Base-by-base conservation (phyloP, 2,329 filamentous ascomycete genomes). In the Plectosphaerella cucumerina region DNA sequence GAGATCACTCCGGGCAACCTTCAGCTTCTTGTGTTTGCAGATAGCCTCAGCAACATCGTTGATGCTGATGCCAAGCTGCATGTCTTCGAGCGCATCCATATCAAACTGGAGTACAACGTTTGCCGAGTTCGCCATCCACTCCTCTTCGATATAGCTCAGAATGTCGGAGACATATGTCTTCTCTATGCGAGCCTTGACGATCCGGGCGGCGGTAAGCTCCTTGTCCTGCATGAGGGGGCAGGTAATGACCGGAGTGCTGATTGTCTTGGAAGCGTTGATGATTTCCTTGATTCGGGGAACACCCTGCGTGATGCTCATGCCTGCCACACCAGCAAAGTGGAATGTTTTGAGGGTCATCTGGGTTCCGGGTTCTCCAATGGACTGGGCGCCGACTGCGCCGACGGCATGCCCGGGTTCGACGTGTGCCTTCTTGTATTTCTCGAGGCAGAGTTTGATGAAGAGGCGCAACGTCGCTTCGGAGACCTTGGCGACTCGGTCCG, bases 281-380 rank as follows among this genome's bases (percentile, higher is more conserved):
- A 99, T 99, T 77, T 99, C 94, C 73, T 99, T 99, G 76, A 99
- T 99, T 85, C 94, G 93, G 1, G 94, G 94, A 6, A 99, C 94
- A 89, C 94, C 94, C 65, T 97, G 90, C 0, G 94, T 99, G 65
- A 99, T 96, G 80, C 90, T 96, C 94, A 99, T 97, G 68, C 93
- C 93, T 42, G 94, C 94, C 57, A 99, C 94, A 88, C 94, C 94
- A 65, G 94, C 94, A 76, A 99, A 99, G 87, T 97, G 94, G 84
- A 97, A 97, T 65, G 94, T 97, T 74, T 97, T 97, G 57, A 99
- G 74, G 1, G 94, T 99, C 94, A 99, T 99, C 70, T 99, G 94
- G 1, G 94, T 99, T 66, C 94, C 94, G 0, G 94, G 94, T 65
- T 99, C 94, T 71, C 94, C 94, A 60, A 99, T 99, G 1, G 93